Percentiles rank a stretch among this genome's conserved stretches.
phyloP scores from a whole-genome alignment of 169 alveolate species.

The Fabrea salina region DNA sequence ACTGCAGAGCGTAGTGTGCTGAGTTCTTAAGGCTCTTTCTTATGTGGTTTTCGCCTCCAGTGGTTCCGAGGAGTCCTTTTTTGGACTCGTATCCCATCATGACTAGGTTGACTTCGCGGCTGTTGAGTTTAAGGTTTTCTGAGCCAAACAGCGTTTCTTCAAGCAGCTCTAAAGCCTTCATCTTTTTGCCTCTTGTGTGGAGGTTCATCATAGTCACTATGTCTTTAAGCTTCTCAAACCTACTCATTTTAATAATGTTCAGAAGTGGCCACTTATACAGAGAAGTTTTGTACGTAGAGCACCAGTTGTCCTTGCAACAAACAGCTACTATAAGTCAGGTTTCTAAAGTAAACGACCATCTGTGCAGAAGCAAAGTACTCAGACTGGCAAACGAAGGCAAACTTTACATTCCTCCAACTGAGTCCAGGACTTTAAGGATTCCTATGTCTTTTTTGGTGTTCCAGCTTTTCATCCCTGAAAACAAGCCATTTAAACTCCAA shows the following conservation, averaged over 20 bases:
- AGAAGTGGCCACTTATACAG: not conserved
- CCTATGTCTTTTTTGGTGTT: not conserved
- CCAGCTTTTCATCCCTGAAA: not conserved
- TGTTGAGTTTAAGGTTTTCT: not conserved
- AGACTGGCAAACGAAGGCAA: not conserved
- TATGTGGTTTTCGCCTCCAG: conserved; percentile 10
- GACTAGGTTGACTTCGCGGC: not conserved
- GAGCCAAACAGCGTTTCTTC: not conserved
- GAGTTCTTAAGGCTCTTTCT: not conserved
- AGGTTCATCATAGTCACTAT: not conserved
- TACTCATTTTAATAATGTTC: too few species aligned
- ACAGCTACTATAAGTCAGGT: not conserved
- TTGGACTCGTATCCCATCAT: not conserved
- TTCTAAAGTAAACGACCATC: not conserved
- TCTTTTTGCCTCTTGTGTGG: conserved; percentile 21
- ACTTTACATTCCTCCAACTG: not conserved
- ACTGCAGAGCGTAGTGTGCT: conserved; percentile 5
- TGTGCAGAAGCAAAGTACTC: not conserved
- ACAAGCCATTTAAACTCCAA: not conserved
- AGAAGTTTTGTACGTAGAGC: not conserved
- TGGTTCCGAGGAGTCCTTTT: conserved; percentile 3
- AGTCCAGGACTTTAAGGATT: not conserved
- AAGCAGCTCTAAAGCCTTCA: not conserved
- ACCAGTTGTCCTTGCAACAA: not conserved
- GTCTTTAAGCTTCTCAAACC: not conserved